phyloP scores from a whole-genome alignment of 371 early-diverging fungal species.

The Blakeslea trispora region DNA sequence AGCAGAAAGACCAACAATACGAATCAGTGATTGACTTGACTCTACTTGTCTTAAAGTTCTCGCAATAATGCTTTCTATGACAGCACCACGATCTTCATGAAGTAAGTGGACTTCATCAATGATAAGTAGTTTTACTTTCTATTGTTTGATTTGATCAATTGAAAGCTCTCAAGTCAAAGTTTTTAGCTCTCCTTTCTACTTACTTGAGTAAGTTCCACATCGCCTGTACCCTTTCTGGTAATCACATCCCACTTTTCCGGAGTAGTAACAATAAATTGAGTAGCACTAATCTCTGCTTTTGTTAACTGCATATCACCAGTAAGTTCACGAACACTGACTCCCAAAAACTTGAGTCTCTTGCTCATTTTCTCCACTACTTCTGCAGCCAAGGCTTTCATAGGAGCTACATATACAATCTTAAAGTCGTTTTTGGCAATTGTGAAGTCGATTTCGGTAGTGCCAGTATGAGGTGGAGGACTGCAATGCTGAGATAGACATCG shows the following conservation, averaged over 20 bases:
- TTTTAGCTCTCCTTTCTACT: neutral
- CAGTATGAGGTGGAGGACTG: conserved; percentile 51
- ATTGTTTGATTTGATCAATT: neutral
- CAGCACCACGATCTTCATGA: conserved; percentile 98
- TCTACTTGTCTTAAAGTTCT: conserved; percentile 94
- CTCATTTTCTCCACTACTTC: conserved; percentile 96
- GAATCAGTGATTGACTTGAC: conserved; percentile 89
- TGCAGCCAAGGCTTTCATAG: conserved; percentile 99
- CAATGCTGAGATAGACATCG: conserved; percentile 73
- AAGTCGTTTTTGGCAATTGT: conserved; percentile 76
- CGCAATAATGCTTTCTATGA: conserved; percentile 97
- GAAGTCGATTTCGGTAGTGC: conserved; percentile 46
- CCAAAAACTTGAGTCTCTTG: conserved; percentile 81
- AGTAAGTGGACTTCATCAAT: conserved; percentile 99
- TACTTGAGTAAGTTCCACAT: conserved; percentile 87
- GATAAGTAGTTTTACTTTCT: conserved; percentile 87
- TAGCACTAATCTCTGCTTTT: conserved; percentile 84
- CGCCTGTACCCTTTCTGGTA: conserved; percentile 94
- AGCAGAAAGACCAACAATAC: conserved; percentile 99
- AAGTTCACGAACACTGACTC: conserved; percentile 87
- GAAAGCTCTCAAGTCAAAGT: neutral
- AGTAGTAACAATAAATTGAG: conserved; percentile 98
- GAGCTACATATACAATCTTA: conserved; percentile 99
- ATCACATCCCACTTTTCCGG: conserved; percentile 99
- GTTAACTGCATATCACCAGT: conserved; percentile 98